Percentiles rank a stretch among this genome's conserved stretches.
Evolutionary conservation across 192 early-diverging fungal genomes (phyloP).

Genomic region (Physocladia obscura): DNA sequence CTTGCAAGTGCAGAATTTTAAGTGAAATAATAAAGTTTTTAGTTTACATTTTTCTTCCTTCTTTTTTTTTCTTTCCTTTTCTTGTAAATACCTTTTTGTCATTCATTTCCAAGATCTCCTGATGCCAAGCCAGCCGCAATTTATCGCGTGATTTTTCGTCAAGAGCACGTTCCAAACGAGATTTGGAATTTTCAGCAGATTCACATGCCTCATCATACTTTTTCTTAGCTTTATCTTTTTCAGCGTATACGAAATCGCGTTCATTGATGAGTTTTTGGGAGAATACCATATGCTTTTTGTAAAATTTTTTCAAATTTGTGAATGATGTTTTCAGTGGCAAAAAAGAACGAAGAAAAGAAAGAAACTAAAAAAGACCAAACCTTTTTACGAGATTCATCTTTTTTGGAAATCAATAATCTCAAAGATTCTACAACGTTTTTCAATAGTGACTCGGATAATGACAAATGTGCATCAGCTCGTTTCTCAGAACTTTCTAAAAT

Average conservation of each 20-base stretch:
- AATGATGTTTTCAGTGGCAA: no score
- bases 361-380: constrained; percentile 35
- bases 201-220: constrained; percentile 68
- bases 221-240: constrained; percentile 62
- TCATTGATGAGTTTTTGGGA: constrained; percentile 57
- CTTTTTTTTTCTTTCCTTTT: no score
- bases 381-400: constrained; percentile 73
- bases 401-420: constrained; percentile 52
- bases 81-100: constrained; percentile 59
- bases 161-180: constrained; percentile 53
- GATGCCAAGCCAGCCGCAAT: constrained; percentile 40
- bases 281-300: constrained; percentile 63
- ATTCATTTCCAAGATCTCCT: constrained; percentile 69
- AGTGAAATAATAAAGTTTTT: no score
- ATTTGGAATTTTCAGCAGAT: constrained; percentile 58
- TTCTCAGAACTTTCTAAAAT: constrained; percentile 60
- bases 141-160: constrained; percentile 65
- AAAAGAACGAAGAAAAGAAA: background rate
- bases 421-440: constrained; percentile 52
- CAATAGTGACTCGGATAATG: constrained; percentile 55
- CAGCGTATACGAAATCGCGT: constrained; percentile 58
- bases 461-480: constrained; percentile 47
- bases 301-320: background rate
- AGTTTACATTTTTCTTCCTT: no score
- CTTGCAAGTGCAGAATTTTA: no score